Percentiles rank a stretch among this genome's conserved stretches.
phyloP scores from a whole-genome alignment of 768 basidiomycete species.

The Xerocomellus intermedius region DNA sequence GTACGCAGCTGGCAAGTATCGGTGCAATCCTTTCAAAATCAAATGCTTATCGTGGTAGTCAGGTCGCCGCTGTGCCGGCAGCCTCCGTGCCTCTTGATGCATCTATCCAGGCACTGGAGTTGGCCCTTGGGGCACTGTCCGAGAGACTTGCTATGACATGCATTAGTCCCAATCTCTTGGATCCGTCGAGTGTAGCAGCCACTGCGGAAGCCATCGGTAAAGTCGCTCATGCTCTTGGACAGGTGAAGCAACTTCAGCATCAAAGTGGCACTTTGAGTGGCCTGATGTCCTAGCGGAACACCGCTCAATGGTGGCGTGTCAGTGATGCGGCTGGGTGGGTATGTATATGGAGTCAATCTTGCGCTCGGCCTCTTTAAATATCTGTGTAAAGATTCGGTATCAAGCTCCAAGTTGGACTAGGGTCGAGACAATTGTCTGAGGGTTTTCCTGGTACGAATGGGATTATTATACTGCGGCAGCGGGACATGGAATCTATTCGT shows the following conservation, averaged over 20 bases:
- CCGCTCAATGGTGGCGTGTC: conserved; percentile 7
- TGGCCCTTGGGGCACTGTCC: conserved; percentile 51
- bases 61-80: conserved; percentile 19
- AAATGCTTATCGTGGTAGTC: conserved; percentile 3
- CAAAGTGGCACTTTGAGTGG: conserved; percentile 19
- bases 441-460: background rate
- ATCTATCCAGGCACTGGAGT: conserved; percentile 50
- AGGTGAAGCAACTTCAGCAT: conserved; percentile 58
- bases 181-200: conserved; percentile 49
- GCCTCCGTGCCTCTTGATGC: conserved; percentile 17
- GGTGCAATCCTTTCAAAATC: background rate
- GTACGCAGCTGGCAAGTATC: conserved; percentile 17
- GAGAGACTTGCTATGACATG: conserved; percentile 48
- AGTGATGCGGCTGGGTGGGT: conserved; percentile 4
- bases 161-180: conserved; percentile 35
- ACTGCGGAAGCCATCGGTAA: conserved; percentile 72
- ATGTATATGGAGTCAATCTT: background rate
- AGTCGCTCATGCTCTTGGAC: conserved; percentile 57
- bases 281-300: conserved; percentile 13
- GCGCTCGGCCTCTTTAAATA: background rate
- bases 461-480: background rate
- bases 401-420: background rate
- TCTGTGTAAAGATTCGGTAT: background rate
- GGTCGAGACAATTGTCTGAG: background rate
- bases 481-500: background rate